Conservation (phyloP, 371 early-diverging fungal species). For the Mortierella sp. region DNA sequence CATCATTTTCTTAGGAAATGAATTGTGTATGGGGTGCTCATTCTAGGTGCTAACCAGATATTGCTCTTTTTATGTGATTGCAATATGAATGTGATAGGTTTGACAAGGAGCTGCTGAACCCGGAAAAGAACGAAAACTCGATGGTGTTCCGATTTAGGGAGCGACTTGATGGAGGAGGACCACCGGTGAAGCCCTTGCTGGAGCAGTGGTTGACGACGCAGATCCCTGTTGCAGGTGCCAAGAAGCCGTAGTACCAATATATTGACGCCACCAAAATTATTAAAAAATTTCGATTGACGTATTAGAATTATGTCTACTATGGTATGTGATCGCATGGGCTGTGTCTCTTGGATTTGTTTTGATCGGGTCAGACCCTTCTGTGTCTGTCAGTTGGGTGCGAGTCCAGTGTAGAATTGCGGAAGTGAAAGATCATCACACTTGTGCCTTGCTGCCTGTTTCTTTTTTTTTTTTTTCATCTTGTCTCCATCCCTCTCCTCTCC, state of each 20-base stretch:
- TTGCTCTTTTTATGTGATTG: not conserved
- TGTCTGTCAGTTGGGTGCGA: no score
- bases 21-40: not conserved
- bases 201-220: conserved; percentile 66
- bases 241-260: not conserved
- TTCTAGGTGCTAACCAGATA: not conserved
- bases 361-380: not conserved
- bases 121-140: conserved; percentile 55
- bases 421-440: not conserved
- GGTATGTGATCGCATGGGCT: not conserved
- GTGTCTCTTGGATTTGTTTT: not conserved
- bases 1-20: no score
- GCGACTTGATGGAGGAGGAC: conserved; percentile 68
- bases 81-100: conserved; percentile 46
- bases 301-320: not conserved
- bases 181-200: conserved; percentile 67
- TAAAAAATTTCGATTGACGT: not conserved
- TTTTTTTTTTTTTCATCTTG: not conserved
- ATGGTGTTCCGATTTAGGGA: conserved; percentile 70
- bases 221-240: conserved; percentile 34
- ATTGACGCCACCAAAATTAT: not conserved
- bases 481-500: conserved; percentile 1
- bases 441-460: not conserved
- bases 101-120: conserved; percentile 60
- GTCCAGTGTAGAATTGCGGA: no score